phyloP scores from a whole-genome alignment of 805 yeast species.

The Saccharomycopsis sp. region DNA sequence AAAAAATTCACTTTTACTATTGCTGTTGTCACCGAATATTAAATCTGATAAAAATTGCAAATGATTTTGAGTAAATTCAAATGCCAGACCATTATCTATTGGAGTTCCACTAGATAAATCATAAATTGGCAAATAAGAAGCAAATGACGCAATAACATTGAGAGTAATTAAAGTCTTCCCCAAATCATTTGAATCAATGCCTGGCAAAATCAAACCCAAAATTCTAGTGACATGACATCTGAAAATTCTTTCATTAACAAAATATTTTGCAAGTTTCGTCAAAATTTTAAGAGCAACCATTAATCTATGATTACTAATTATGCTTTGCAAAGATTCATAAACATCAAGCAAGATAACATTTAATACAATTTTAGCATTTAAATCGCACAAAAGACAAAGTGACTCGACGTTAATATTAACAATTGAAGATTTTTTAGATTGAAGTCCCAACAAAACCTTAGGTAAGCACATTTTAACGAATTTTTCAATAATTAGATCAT shows the following conservation, averaged over 20 bases:
- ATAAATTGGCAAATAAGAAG: slow-evolving; percentile 64
- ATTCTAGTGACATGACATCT: slow-evolving; percentile 76
- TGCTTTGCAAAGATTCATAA: slow-evolving; percentile 63
- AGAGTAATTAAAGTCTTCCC: slow-evolving; percentile 62
- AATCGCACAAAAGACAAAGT: slow-evolving; percentile 55
- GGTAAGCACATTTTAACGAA: slow-evolving; percentile 52
- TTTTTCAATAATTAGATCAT: slow-evolving; percentile 30
- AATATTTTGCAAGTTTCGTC: slow-evolving; percentile 56
- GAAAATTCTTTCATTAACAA: slow-evolving; percentile 55
- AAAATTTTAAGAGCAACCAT: slow-evolving; percentile 63
- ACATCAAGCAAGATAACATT: slow-evolving; percentile 58
- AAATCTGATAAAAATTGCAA: slow-evolving; percentile 44
- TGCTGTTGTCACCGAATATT: too few species aligned
- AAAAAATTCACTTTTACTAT: slow-evolving; percentile 27
- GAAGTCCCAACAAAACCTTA: slow-evolving; percentile 61
- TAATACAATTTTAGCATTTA: slow-evolving; percentile 48
- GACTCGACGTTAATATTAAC: slow-evolving; percentile 53
- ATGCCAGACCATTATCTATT: slow-evolving; percentile 28
- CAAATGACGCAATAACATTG: slow-evolving; percentile 60
- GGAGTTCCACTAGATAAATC: slow-evolving; percentile 42
- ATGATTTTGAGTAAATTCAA: slow-evolving; percentile 61
- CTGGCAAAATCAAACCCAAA: slow-evolving; percentile 62
- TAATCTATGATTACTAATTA: slow-evolving; percentile 73
- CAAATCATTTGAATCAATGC: slow-evolving; percentile 84
- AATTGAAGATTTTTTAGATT: slow-evolving; percentile 56